phyloP scores from a whole-genome alignment of 345 rosid genomes.

The Syzygium aromaticum region DNA sequence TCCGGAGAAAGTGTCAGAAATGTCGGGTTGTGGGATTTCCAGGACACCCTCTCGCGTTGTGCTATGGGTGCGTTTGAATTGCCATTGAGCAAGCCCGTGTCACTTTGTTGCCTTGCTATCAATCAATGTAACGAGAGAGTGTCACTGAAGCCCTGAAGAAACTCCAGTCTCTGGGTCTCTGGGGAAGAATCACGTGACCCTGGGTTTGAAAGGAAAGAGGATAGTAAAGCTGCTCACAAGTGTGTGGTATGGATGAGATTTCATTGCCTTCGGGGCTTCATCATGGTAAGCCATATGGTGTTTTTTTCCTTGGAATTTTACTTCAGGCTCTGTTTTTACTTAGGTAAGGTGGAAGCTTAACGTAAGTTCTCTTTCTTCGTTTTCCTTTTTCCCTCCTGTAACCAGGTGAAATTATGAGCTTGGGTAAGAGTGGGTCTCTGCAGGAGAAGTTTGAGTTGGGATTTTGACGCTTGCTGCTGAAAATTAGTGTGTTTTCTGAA shows the following conservation, averaged over 20 bases:
- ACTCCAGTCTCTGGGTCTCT: neutral
- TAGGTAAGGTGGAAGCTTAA: neutral
- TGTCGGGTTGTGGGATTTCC: conserved; percentile 19
- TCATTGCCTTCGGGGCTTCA: neutral
- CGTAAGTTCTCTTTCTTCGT: neutral
- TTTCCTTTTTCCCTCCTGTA: neutral
- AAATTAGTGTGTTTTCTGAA: neutral
- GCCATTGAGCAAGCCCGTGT: conserved; percentile 13
- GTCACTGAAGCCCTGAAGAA: neutral
- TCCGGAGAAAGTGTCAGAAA: neutral
- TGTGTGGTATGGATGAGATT: neutral
- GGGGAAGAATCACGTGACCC: conserved; percentile 8
- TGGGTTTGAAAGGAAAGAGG: neutral
- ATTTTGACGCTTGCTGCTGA: neutral
- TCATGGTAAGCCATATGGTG: neutral
- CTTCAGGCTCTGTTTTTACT: neutral
- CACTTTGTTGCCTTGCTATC: conserved; percentile 19
- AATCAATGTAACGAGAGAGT: neutral
- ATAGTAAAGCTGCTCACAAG: neutral
- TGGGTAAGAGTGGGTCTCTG: neutral
- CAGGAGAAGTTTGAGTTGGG: neutral
- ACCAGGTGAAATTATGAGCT: neutral
- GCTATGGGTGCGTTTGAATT: conserved; percentile 1
- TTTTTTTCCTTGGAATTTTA: neutral
- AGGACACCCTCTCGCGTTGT: conserved; percentile 9